Evolutionary conservation across 2,329 filamentous ascomycete species (phyloP).

Genomic region (Seiridium unicorne): DNA sequence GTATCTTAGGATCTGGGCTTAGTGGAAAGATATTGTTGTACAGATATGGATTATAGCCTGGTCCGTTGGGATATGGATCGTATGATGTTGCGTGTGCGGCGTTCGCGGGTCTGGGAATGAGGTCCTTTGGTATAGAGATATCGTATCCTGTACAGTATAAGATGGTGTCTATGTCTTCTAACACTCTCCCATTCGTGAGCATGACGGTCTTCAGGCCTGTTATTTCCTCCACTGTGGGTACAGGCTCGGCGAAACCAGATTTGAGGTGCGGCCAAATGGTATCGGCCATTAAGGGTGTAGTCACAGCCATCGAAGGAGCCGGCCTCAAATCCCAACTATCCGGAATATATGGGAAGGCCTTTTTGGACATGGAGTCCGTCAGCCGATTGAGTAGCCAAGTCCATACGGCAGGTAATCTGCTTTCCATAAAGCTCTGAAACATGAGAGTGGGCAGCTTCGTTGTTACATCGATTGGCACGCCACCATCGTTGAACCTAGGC

Average conservation of each 20-base stretch:
- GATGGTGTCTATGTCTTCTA: constrained; percentile 31
- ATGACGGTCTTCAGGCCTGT: constrained; percentile 25
- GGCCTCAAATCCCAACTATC: constrained; percentile 9
- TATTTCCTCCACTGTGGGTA: constrained; percentile 25
- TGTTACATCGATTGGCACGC: background rate
- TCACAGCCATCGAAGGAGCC: constrained; percentile 2
- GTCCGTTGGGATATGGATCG: constrained; percentile 3
- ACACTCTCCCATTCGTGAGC: constrained; percentile 26
- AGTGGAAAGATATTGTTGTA: constrained; percentile 10
- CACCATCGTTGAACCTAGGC: background rate
- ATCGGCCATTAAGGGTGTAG: constrained; percentile 14
- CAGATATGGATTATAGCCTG: constrained; percentile 1
- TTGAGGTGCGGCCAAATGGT: constrained; percentile 25
- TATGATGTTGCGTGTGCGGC: background rate
- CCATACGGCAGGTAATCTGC: background rate
- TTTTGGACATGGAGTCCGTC: background rate
- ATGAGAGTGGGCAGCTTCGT: background rate
- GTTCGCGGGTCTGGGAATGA: background rate
- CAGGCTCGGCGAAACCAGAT: constrained; percentile 23
- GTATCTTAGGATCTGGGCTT: constrained; percentile 3
- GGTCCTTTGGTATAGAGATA: constrained; percentile 19
- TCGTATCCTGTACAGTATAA: constrained; percentile 30
- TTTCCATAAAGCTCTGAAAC: background rate
- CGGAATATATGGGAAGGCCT: constrained; percentile 10
- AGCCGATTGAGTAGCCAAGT: background rate